phyloP scores from a whole-genome alignment of 2,329 filamentous ascomycete species.

The Diaporthe velutina region DNA sequence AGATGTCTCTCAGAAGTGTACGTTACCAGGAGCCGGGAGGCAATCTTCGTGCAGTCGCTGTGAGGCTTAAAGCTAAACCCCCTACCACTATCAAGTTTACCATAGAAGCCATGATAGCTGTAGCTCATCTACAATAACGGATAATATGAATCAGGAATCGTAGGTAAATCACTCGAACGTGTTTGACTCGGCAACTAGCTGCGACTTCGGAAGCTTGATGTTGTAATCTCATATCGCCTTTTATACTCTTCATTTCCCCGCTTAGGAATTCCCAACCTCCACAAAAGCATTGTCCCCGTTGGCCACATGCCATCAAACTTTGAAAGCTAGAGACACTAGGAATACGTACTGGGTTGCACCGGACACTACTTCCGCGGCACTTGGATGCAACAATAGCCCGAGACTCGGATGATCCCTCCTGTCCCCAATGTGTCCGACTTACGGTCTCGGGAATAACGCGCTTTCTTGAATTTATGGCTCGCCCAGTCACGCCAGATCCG shows the following conservation, averaged over 20 bases:
- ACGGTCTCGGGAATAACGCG: neutral
- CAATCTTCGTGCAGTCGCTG: neutral
- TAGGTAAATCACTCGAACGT: no score
- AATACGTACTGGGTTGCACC: neutral
- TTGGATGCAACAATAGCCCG: neutral
- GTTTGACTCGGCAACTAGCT: neutral
- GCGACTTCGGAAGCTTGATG: neutral
- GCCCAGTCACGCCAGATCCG: no score
- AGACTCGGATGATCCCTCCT: neutral
- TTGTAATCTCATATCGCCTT: neutral
- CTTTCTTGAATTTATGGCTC: neutral
- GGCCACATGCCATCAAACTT: neutral
- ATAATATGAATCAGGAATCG: no score
- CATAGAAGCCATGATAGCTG: neutral
- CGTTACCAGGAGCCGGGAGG: constrained; percentile 11
- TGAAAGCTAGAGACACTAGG: neutral
- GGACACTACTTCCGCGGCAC: neutral
- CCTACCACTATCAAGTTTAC: neutral
- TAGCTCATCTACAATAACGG: no score
- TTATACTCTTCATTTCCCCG: neutral
- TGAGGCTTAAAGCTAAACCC: neutral
- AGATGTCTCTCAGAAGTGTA: neutral
- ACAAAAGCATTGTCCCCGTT: neutral
- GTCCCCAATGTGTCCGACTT: neutral
- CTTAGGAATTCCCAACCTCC: neutral